Conservation (phyloP, 2,329 filamentous ascomycete species). For the Corynespora cassiicola region DNA sequence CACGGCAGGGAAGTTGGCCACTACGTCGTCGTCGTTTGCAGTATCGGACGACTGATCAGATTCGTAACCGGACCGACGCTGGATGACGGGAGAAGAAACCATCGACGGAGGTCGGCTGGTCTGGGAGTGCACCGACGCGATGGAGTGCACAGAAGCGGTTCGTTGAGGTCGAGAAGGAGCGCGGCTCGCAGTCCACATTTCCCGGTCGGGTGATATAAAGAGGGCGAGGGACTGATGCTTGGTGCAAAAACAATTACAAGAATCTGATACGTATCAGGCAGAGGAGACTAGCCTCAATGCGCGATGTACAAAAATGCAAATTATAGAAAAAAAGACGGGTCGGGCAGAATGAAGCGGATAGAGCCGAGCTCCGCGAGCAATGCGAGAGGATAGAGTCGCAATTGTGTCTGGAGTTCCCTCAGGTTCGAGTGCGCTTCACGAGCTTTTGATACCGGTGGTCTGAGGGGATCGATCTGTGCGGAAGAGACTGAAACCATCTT, state of each 20-base stretch:
- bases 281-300: not conserved
- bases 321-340: conserved; percentile 7
- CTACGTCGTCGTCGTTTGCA: conserved; percentile 31
- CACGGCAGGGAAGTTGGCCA: conserved; percentile 15
- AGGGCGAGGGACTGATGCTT: conserved; percentile 9
- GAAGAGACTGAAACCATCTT: conserved; percentile 37
- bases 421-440: conserved; percentile 10
- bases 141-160: conserved; percentile 37
- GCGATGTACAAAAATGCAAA: conserved; percentile 1
- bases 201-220: conserved; percentile 12
- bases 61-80: conserved; percentile 34
- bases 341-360: conserved; percentile 4
- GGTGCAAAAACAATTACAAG: conserved; percentile 2
- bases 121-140: conserved; percentile 35
- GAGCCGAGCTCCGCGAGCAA: conserved; percentile 10
- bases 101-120: conserved; percentile 30
- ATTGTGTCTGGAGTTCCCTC: not conserved
- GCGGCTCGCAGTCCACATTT: conserved; percentile 44
- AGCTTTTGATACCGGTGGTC: conserved; percentile 27
- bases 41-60: conserved; percentile 40
- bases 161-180: conserved; percentile 30
- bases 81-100: conserved; percentile 28
- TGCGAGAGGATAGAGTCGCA: conserved; percentile 3
- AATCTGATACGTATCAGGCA: conserved; percentile 8
- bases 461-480: conserved; percentile 20